These are phyloP conservation scores for Cladophialophora bantiana DNA, from an alignment of 2,329 filamentous ascomycete genomes.

Conservation along the genomic window DNA sequence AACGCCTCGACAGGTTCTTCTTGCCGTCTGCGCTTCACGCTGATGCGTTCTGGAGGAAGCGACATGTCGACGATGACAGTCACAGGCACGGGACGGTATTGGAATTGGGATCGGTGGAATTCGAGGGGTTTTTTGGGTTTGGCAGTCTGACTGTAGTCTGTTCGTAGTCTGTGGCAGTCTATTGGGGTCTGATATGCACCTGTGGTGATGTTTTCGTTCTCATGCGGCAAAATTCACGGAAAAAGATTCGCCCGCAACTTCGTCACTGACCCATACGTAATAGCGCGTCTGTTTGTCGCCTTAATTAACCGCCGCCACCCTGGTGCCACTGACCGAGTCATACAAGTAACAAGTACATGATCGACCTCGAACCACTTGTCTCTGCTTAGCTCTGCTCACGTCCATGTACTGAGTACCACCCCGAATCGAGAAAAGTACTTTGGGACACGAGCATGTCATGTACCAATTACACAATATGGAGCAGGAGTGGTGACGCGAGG, in stretches of 20 bases:
- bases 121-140: background rate
- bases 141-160: background rate
- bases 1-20: slow-evolving; percentile 64
- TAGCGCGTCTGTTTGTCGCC: background rate
- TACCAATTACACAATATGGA: too few species aligned
- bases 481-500: too few species aligned
- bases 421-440: too few species aligned
- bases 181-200: too few species aligned
- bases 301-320: background rate
- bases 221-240: background rate
- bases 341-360: too few species aligned
- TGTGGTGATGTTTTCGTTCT: background rate
- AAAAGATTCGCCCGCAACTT: background rate
- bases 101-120: background rate
- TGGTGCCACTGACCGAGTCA: too few species aligned
- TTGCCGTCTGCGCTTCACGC: slow-evolving; percentile 63
- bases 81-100: background rate
- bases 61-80: slow-evolving; percentile 46
- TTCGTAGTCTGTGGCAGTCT: too few species aligned
- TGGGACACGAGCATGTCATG: too few species aligned
- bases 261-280: background rate
- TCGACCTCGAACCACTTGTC: too few species aligned
- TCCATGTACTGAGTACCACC: too few species aligned
- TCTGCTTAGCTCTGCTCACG: too few species aligned
- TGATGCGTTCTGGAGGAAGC: slow-evolving; percentile 58